Evolutionary conservation across 441 rosid genomes (phyloP).

Genomic region (Hura crepitans): DNA sequence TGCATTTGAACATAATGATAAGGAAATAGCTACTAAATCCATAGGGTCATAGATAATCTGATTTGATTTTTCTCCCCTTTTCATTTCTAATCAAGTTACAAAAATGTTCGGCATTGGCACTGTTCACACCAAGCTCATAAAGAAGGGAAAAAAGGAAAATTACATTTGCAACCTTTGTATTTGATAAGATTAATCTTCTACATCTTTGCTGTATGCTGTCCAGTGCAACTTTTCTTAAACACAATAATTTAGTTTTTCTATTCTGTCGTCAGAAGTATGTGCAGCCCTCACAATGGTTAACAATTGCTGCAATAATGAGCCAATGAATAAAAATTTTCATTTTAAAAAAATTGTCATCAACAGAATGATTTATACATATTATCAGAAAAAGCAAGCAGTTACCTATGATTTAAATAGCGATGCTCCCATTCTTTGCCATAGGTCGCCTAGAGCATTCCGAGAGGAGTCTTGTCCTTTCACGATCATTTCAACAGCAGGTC

Average conservation of each 20-base stretch:
- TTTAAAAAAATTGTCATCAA: not conserved
- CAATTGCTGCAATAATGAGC: constrained; percentile 5
- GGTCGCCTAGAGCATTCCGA: not conserved
- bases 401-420: constrained; percentile 20
- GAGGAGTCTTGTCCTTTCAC: constrained; percentile 35
- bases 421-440: constrained; percentile 20
- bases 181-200: constrained; percentile 9
- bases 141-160: not conserved
- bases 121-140: not conserved
- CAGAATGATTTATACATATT: not conserved
- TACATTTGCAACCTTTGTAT: not conserved
- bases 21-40: too few relatives aligned
- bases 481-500: constrained; percentile 44
- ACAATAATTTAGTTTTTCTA: constrained; percentile 1
- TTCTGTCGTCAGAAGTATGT: not conserved
- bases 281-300: not conserved
- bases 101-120: not conserved
- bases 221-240: not conserved
- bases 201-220: constrained; percentile 12
- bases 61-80: not conserved
- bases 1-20: not conserved
- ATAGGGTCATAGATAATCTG: too few relatives aligned
- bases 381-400: not conserved
- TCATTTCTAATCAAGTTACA: constrained; percentile 1
- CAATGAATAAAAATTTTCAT: not conserved